A percentile compares a stretch with the other conserved stretches of the same genome.
Conservation (phyloP, 2,329 filamentous ascomycete genomes). For the Xylariaceae sp. region DNA sequence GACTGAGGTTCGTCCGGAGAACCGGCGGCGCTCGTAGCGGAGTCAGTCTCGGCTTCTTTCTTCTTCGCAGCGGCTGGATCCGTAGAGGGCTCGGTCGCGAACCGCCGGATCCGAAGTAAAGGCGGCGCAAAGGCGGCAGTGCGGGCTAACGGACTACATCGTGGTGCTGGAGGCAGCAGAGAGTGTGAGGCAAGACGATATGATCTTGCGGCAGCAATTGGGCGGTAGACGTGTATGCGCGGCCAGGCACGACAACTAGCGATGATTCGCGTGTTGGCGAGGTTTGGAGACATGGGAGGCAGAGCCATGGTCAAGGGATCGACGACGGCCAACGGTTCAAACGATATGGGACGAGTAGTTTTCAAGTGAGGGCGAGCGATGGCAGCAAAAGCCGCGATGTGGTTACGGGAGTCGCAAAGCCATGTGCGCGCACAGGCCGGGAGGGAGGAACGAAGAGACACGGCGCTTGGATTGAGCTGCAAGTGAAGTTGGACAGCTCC, state of each 20-base stretch:
- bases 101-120: constrained; percentile 13
- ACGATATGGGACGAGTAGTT: constrained; percentile 1
- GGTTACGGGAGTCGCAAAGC: constrained; percentile 26
- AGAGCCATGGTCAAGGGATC: constrained; percentile 19
- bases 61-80: constrained; percentile 16
- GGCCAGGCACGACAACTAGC: constrained; percentile 5
- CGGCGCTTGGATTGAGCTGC: neutral
- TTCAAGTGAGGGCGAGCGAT: constrained; percentile 12
- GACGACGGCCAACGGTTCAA: neutral
- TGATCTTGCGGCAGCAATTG: constrained; percentile 11
- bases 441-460: neutral
- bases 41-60: constrained; percentile 26
- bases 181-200: constrained; percentile 16
- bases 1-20: constrained; percentile 26
- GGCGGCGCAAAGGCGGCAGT: too few species aligned
- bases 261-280: constrained; percentile 3
- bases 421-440: constrained; percentile 18
- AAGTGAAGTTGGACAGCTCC: neutral
- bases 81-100: constrained; percentile 19
- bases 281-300: constrained; percentile 15
- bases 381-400: constrained; percentile 27
- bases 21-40: constrained; percentile 23
- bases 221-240: constrained; percentile 1
- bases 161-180: constrained; percentile 3
- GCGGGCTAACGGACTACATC: neutral